Evolutionary conservation across 257 asterid species (phyloP), one percentile per base, ranked within the genome.

Genomic region (Prunella vulgaris): DNA sequence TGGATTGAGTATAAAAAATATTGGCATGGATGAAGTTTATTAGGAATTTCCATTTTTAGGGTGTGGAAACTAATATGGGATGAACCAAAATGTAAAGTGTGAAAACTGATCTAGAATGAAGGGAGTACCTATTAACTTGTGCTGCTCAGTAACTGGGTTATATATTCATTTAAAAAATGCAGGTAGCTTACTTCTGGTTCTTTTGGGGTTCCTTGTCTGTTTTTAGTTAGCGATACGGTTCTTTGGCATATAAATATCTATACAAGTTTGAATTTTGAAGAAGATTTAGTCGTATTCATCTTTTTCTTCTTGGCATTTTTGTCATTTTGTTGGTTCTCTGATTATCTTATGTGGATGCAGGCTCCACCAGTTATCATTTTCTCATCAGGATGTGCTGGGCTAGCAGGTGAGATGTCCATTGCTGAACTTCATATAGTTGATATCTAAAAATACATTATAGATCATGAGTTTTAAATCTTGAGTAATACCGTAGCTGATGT

Each of bases 381-480:
- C 78, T 92, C 98, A 68, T 88, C 95, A 68, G 97, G 84, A 40
- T 92, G 97, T 84, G 97, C 96, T 56, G 98, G 98, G 30, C 54
- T 92, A 79, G 87, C 90, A 72, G 98, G 97, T 92, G 51, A 77
- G 85, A 56, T 33, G 46, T 68, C 68, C 73, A 56, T 48, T 22
- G 40, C 27, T 15, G 76, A 67, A 59, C 30, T 65, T 58, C 54
- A n/a, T 28, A 38, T 62, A 27, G 44, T 69, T 28, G n/a, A 58
- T 52, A 17, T 49, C 54, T 66, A 24, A 42, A 58, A 12, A 25
- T 48, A 13, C 28, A 48, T 51, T 64, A 13, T 52, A 30, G 44
- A 28, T 33, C n/a, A 6, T 25, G 18, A 38, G 64, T 66, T 69
- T 64, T 54, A 71, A 56, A 64, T 33, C 17, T 24, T 22, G 7